phyloP scores from a whole-genome alignment of 176 grass and related monocot species.

The Rhynchospora breviuscula region DNA sequence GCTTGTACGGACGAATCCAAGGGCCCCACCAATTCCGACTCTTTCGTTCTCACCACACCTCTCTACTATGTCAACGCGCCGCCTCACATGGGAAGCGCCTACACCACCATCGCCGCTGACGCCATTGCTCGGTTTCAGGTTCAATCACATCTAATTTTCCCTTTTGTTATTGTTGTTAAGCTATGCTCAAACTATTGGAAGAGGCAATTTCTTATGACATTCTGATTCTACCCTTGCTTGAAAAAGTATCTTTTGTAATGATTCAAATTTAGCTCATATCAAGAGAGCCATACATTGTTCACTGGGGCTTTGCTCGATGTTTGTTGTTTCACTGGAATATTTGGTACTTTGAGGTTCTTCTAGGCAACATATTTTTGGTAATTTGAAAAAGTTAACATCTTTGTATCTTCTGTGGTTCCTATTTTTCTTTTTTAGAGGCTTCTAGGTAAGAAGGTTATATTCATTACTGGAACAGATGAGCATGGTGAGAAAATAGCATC shows the following conservation, averaged over 20 bases:
- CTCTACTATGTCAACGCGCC: slow-evolving; percentile 97
- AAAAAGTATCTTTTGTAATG: too few relatives aligned
- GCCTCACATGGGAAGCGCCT: slow-evolving; percentile 97
- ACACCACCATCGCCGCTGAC: slow-evolving; percentile 95
- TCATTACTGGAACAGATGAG: slow-evolving; percentile 93
- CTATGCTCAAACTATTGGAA: neutral
- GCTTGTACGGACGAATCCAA: slow-evolving; percentile 18
- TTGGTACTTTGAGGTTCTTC: neutral
- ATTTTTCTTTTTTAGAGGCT: slow-evolving; percentile 55
- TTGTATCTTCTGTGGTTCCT: slow-evolving; percentile 18
- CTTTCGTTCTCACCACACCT: slow-evolving; percentile 77
- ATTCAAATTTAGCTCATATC: neutral
- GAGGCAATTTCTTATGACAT: neutral
- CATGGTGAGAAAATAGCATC: slow-evolving; percentile 92
- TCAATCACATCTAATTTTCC: neutral
- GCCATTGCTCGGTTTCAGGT: slow-evolving; percentile 93
- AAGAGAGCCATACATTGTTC: neutral
- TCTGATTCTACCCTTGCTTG: neutral
- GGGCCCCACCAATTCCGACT: slow-evolving; percentile 21
- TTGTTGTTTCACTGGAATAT: neutral
- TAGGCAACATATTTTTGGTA: neutral
- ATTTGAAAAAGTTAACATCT: neutral
- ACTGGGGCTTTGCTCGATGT: neutral
- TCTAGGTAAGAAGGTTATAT: slow-evolving; percentile 75
- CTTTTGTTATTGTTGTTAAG: too few relatives aligned